Base-by-base conservation (phyloP, 164 flowering plant species). In the Kalanchoe fedtschenkoi region DNA sequence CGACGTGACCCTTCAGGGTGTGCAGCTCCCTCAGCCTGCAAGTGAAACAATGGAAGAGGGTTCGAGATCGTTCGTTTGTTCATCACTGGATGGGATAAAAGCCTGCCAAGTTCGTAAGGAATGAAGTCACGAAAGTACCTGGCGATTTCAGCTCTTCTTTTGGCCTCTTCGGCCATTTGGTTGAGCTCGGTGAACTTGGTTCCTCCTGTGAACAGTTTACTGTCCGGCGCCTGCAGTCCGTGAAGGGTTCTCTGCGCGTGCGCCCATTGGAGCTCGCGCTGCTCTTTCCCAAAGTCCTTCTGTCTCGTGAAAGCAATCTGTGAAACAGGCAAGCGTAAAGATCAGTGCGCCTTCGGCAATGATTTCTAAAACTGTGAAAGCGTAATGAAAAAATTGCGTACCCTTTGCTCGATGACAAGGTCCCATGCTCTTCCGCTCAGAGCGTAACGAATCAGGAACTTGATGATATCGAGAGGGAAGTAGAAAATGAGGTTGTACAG, bases 151-250 rank as follows among this genome's bases (percentile, higher is more conserved):
- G 96, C 93, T 10, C 93, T 80, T 44, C 85, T 72, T 72, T 62
- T 83, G 32, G 93, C 86, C 70, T 84, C 86, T 64, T 88, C 96
- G 1, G 93, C 96, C 84, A 88, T 81, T 33, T 41, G 34, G 58
- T 58, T 77, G 14, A 82, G 63, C 28, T 85, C 91, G 55, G 79
- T 65, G 54, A 72, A 75, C 26, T 74, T 69, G 66, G 29, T 19
- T 28, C 58, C 67, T 38, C 82, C 84, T 6, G 60, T 28, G 29
- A 72, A 72, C 53, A 56, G 30, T 55, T 69, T 75, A 8, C 72
- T 59, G 33, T 78, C 83, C 0, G 41, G 62, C 6, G 96, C 53
- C 28, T 71, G 75, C 13, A 83, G 79, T 37, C 87, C 93, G 58
- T 84, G 88, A 26, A 74, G 69, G 2, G 87, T 79, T 33, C 89